phyloP scores from a whole-genome alignment of 2,329 filamentous ascomycete species.

The Cercospora sp. region DNA sequence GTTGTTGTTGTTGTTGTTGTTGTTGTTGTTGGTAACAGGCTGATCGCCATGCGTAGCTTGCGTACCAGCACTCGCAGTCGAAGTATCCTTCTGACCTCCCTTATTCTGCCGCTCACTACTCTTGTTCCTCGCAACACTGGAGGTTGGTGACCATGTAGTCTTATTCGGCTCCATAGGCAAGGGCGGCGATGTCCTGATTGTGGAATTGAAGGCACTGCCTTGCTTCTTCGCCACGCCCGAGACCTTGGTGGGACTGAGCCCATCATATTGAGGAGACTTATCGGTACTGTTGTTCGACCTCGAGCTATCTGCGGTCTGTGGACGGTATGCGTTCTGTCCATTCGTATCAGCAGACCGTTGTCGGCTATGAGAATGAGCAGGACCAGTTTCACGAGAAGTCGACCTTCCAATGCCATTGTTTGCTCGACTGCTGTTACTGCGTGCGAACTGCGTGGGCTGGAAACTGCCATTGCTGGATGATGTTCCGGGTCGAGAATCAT shows the following conservation, averaged over 20 bases:
- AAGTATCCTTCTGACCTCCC: neutral
- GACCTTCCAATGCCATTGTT: neutral
- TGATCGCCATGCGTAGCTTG: neutral
- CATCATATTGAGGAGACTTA: neutral
- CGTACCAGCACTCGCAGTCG: neutral
- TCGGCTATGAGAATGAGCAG: neutral
- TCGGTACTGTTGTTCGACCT: neutral
- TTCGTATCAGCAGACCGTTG: neutral
- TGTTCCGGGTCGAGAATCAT: conserved; percentile 3
- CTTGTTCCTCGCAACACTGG: neutral
- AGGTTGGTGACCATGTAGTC: conserved; percentile 11
- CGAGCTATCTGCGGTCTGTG: neutral
- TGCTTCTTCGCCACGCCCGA: conserved; percentile 8
- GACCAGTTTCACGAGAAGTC: too few relatives aligned
- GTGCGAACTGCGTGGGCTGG: neutral
- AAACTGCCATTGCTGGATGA: conserved; percentile 12
- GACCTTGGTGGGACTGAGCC: conserved; percentile 5
- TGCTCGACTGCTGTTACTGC: neutral
- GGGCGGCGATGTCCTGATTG: neutral
- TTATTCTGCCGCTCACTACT: neutral
- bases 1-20: too few relatives aligned
- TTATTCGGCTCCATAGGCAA: conserved; percentile 13
- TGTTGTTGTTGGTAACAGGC: neutral
- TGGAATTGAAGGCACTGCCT: conserved; percentile 4
- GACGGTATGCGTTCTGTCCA: neutral